These are phyloP conservation scores for Colletotrichum theobromicola DNA, from an alignment of 2,329 filamentous ascomycete species.

Conservation along the genomic window DNA sequence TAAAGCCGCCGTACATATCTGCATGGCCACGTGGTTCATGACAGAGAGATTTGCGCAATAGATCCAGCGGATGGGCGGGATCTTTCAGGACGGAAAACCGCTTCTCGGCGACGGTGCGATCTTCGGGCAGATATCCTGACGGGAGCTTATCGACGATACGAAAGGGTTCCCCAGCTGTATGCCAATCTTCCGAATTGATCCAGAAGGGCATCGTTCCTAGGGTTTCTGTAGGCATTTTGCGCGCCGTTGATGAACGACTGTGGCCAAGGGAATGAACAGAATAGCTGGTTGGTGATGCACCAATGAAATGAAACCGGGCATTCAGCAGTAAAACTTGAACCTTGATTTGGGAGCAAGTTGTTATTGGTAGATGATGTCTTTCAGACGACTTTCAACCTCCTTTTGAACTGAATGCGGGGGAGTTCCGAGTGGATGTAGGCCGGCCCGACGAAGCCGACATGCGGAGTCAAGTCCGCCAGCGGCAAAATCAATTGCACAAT, in stretches of 20 bases:
- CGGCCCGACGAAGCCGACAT: background rate
- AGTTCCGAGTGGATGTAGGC: background rate
- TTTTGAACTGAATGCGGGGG: background rate
- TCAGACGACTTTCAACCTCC: background rate
- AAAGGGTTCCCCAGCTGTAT: constrained; percentile 30
- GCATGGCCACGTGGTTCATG: constrained; percentile 23
- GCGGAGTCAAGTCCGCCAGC: background rate
- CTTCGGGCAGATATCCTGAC: background rate
- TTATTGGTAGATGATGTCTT: background rate
- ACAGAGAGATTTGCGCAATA: constrained; percentile 10
- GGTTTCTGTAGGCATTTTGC: background rate
- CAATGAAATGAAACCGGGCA: background rate
- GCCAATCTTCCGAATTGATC: constrained; percentile 30
- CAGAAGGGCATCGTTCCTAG: constrained; percentile 16
- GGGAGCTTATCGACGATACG: constrained; percentile 26
- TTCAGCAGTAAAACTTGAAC: background rate
- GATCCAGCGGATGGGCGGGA: background rate
- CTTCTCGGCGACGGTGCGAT: background rate
- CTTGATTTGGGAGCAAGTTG: background rate
- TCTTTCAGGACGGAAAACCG: background rate
- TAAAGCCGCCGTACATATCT: constrained; percentile 31
- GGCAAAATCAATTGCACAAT: background rate
- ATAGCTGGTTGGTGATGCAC: background rate
- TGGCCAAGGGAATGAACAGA: background rate
- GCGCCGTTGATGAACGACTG: background rate